phyloP scores from a whole-genome alignment of 2,329 filamentous ascomycete species.

The Cytospora piceae region DNA sequence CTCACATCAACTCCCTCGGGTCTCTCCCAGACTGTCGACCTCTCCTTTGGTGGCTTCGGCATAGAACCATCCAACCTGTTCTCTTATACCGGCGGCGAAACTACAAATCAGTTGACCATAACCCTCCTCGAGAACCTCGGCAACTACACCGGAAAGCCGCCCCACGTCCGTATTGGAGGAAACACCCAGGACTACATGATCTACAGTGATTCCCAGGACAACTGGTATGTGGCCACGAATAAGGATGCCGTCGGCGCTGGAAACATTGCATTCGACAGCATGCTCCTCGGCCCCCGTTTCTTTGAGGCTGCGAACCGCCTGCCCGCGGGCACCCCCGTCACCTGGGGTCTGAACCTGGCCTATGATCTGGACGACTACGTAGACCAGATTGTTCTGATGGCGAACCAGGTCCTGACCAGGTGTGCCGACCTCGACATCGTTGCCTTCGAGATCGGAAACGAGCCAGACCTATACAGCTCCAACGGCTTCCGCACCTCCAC shows the following conservation, averaged over 20 bases:
- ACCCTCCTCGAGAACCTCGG: constrained; percentile 53
- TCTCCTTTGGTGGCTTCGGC: constrained; percentile 53
- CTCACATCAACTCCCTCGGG: constrained; percentile 20
- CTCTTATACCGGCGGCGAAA: constrained; percentile 50
- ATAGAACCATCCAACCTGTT: constrained; percentile 58
- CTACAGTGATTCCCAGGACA: constrained; percentile 42
- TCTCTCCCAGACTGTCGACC: constrained; percentile 37
- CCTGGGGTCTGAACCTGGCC: constrained; percentile 54
- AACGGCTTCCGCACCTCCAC: constrained; percentile 49
- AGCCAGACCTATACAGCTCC: constrained; percentile 39
- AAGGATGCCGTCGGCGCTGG: constrained; percentile 44
- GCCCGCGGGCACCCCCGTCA: constrained; percentile 53
- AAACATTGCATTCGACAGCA: constrained; percentile 45
- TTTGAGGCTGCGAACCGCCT: constrained; percentile 53
- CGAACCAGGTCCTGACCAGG: constrained; percentile 35
- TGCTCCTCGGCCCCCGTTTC: constrained; percentile 51
- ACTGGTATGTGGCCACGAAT: constrained; percentile 45
- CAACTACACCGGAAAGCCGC: constrained; percentile 51
- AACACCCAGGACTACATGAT: constrained; percentile 57
- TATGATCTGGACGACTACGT: constrained; percentile 49
- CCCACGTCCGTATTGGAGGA: constrained; percentile 53
- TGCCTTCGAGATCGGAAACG: constrained; percentile 40
- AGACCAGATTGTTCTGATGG: constrained; percentile 47
- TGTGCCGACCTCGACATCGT: constrained; percentile 36
- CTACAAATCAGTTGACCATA: constrained; percentile 48